Evolutionary conservation across 345 rosid genomes (phyloP), one percentile per base, ranked within the genome.

Genomic region (Ceriops decandra): DNA sequence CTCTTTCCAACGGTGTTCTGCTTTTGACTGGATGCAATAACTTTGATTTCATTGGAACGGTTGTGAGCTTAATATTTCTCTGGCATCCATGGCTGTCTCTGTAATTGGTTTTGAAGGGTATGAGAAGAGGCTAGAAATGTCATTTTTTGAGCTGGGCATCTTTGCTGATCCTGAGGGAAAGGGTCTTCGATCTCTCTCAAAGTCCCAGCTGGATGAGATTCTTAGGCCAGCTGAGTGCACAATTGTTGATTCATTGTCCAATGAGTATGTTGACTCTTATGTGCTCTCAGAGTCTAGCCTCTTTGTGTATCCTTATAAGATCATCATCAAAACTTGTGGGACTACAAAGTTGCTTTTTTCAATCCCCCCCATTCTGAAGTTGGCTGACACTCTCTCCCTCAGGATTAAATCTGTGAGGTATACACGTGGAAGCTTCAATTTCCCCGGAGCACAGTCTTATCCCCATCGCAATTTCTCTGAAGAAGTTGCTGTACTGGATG

Each of bases 31-130:
- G 31, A 46, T 26, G 58, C 26, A 56, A 27, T 26, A 22, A 27
- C 28, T 1, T 28, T 22, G 24, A n/a, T 54, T 24, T n/a, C 21
- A 1, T 51, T 0, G 21, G 57, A 20, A 24, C 24, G 22, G 2
- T 53, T 56, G 26, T 56, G 59, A 56, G 59, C 28, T 11, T 56
- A 4, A 24, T 56, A 56, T 56, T 56, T 16, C 59, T 56, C 28
- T 56, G 26, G 16, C 26, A 24, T 52, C 46, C 32, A 9, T 42
- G 60, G 66, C 66, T 6, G 76, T 52, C 26, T 74, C 78, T 74
- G 78, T 73, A n/a, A 74, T 74, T 63, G 78, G 78, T 6, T 74
- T 74, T 68, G 78, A 74, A 74, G 78, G 78, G 28, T 74, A 56
- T 51, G 78, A 74, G 62, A 74, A 74, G 61, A 68, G 78, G 73